Percentiles rank a stretch among this genome's conserved stretches.
These are phyloP conservation scores for Saxophila tyrrhenica DNA, from an alignment of 495 filamentous ascomycete species.

Conservation along the genomic window DNA sequence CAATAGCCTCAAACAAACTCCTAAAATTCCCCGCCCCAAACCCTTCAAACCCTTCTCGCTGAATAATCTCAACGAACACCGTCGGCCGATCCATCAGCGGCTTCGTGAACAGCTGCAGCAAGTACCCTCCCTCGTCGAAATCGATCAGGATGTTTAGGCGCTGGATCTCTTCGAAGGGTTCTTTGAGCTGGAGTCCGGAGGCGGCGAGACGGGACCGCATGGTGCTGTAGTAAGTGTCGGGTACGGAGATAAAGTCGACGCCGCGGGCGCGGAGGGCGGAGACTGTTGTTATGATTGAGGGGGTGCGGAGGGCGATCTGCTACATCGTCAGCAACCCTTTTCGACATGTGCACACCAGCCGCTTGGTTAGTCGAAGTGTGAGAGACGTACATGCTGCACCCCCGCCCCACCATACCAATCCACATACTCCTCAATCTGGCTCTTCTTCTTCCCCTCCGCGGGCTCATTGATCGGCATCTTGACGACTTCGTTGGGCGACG, in stretches of 20 bases:
- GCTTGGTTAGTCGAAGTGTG: no score
- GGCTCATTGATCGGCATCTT: slow-evolving; percentile 99
- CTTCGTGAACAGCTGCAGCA: slow-evolving; percentile 57
- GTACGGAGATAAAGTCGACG: slow-evolving; percentile 81
- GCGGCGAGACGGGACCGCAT: slow-evolving; percentile 55
- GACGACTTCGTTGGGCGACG: slow-evolving; percentile 64
- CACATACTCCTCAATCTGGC: slow-evolving; percentile 89
- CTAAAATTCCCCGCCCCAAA: slow-evolving; percentile 96
- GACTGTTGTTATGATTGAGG: slow-evolving; percentile 65
- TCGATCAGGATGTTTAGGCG: slow-evolving; percentile 75
- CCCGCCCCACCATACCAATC: slow-evolving; percentile 76
- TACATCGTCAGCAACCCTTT: no score
- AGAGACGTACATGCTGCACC: slow-evolving; percentile 49
- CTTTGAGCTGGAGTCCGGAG: slow-evolving; percentile 44
- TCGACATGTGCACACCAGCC: no score
- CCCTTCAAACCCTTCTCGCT: slow-evolving; percentile 72
- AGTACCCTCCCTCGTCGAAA: slow-evolving; percentile 82
- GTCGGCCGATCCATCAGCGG: slow-evolving; percentile 87
- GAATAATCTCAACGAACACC: slow-evolving; percentile 90
- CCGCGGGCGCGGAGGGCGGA: slow-evolving; percentile 62
- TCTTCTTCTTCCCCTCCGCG: slow-evolving; percentile 69
- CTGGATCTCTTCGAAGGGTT: slow-evolving; percentile 58
- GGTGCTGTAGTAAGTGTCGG: slow-evolving; percentile 67
- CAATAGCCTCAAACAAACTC: slow-evolving; percentile 83
- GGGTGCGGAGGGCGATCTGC: slow-evolving; percentile 74